Base-by-base conservation (phyloP, 116 monocot species). In the Dioscorea cayenensis region DNA sequence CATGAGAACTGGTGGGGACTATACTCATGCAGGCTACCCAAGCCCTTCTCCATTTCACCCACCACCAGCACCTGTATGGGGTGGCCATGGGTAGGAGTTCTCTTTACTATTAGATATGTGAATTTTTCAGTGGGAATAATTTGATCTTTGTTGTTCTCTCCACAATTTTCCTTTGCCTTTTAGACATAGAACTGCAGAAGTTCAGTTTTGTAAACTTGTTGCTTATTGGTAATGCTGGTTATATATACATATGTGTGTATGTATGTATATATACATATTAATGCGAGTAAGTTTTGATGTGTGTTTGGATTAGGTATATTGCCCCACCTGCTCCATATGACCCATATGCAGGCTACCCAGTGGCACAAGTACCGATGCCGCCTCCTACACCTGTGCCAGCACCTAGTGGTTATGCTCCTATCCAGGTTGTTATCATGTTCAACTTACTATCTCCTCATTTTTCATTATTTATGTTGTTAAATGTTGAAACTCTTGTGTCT, bases 1-100 rank as follows among this genome's bases (percentile, higher is more conserved):
- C 52, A 36, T 90, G 74, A 75, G 90, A 74, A 94, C 90, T 71
- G 94, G 87, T 71, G 94, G 94, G 58, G 94, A 90, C 51, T 94
- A 90, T 68, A 85, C 78, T 69, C 80, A 85, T 28, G 52, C 82
- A 36, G 82, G 74, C 32, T 94, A 86, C 69, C 76, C 88, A 49
- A 84, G 85, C 65, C 87, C 90, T 67, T 75, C 82, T 68, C 78
- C 80, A 55, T 82, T 80, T 43, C 80, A 78, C 71, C 90, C 85
- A 49, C 84, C 85, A 61, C 87, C 94, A 71, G 63, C 82, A 58
- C 85, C 88, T 77, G 82, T 90, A 50, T 94, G 90, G 90, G 85
- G 88, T 51, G 55, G 85, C 19, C 79, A 88, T 37, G 86, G 85
- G 94, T 94, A 84, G 82, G 35, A 55, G 21, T 16, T 23, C 10